These are phyloP conservation scores for Pisolithus thermaeus DNA, from an alignment of 1,284 basidiomycete genomes.

Conservation along the genomic window DNA sequence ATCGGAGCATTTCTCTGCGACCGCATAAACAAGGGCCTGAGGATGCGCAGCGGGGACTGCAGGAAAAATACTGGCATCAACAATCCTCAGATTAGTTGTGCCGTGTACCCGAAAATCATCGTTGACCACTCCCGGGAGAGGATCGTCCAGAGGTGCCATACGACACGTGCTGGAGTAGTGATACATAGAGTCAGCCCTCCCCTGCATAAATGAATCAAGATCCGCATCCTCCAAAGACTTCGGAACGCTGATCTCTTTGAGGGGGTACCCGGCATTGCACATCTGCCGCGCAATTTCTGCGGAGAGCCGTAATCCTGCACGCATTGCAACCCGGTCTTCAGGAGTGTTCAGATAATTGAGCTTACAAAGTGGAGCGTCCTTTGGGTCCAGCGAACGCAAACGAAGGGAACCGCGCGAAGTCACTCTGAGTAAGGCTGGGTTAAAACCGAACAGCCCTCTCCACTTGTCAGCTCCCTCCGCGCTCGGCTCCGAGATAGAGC, in stretches of 20 bases:
- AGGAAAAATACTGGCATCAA: conserved; percentile 24
- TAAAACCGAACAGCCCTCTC: conserved; percentile 7
- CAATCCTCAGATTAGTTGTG: conserved; percentile 19
- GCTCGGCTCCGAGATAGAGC: not conserved
- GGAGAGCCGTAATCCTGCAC: conserved; percentile 32
- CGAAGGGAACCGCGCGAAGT: conserved; percentile 8
- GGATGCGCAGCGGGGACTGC: conserved; percentile 18
- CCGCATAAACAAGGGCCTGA: conserved; percentile 17
- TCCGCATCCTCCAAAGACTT: conserved; percentile 3
- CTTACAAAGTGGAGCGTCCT: conserved; percentile 29
- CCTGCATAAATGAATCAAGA: conserved; percentile 8
- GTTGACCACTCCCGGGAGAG: conserved; percentile 19
- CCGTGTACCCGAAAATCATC: conserved; percentile 21
- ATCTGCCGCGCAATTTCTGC: conserved; percentile 30
- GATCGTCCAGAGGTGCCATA: conserved; percentile 32
- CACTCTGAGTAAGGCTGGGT: not conserved
- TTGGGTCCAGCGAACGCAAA: conserved; percentile 26
- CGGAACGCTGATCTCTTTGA: conserved; percentile 8
- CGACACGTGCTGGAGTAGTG: conserved; percentile 18
- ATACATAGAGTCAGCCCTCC: conserved; percentile 7
- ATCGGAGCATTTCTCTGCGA: conserved; percentile 27
- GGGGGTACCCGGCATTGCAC: conserved; percentile 7
- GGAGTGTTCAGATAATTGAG: conserved; percentile 30
- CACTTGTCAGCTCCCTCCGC: not conserved
- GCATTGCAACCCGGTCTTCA: conserved; percentile 17